These are phyloP conservation scores for Paecilomyces niveus DNA, from an alignment of 2,329 filamentous ascomycete genomes.

Conservation along the genomic window DNA sequence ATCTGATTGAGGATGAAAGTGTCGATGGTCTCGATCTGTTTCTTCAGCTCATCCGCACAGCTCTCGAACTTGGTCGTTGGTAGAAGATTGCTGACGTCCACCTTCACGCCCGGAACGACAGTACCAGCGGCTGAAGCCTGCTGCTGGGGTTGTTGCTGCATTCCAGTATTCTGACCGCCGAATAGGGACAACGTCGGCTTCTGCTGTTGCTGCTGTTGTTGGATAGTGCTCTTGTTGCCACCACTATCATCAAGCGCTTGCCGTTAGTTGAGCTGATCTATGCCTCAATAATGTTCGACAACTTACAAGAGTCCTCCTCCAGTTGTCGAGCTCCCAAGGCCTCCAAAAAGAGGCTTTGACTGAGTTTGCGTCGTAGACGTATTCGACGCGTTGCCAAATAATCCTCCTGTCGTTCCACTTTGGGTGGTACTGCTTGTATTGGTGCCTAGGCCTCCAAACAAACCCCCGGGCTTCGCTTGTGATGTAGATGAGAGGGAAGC, in stretches of 20 bases:
- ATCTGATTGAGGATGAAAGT: constrained; percentile 74
- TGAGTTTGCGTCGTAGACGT: constrained; percentile 24
- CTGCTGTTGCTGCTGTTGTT: constrained; percentile 37
- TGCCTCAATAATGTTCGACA: not conserved
- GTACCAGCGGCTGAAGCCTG: constrained; percentile 24
- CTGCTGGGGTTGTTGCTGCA: constrained; percentile 23
- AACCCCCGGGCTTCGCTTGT: constrained; percentile 21
- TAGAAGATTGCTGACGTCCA: constrained; percentile 70
- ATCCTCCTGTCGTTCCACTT: constrained; percentile 15
- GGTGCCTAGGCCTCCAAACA: constrained; percentile 12
- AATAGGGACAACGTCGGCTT: constrained; percentile 37
- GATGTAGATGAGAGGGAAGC: constrained; percentile 17
- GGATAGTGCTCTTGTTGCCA: constrained; percentile 14
- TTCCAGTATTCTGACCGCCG: constrained; percentile 23
- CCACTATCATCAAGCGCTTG: constrained; percentile 12
- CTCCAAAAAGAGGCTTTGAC: constrained; percentile 27
- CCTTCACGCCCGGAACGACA: constrained; percentile 62
- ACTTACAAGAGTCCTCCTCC: constrained; percentile 30
- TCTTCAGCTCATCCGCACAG: constrained; percentile 73
- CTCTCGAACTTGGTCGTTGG: constrained; percentile 90
- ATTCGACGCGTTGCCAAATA: constrained; percentile 25
- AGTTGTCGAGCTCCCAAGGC: constrained; percentile 20
- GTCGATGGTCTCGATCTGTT: constrained; percentile 71
- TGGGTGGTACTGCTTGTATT: constrained; percentile 15
- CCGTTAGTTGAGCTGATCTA: not conserved